A percentile compares a stretch with the other conserved stretches of the same genome.
These are phyloP conservation scores for Eimeria sp. DNA, from an alignment of 169 alveolate species.

Conservation along the genomic window DNA sequence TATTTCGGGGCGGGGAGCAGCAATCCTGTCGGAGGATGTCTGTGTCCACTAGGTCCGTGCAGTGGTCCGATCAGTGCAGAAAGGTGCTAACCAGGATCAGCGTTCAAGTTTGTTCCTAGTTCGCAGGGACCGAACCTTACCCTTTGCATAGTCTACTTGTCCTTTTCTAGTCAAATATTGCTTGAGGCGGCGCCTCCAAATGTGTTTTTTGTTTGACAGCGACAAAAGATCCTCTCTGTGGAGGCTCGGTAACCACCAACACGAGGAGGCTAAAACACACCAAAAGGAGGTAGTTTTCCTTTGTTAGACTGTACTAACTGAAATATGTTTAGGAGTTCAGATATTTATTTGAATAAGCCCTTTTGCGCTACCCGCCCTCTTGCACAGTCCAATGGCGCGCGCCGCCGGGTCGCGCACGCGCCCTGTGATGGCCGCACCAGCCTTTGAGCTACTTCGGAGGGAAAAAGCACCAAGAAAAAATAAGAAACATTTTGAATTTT, in stretches of 20 bases:
- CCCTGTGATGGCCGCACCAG: background rate
- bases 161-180: no score
- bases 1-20: no score
- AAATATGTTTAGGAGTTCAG: background rate
- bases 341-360: background rate
- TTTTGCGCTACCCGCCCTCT: background rate
- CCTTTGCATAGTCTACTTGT: no score
- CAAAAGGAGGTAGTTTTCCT: background rate
- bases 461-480: background rate
- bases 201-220: no score
- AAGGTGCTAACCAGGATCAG: background rate
- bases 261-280: background rate
- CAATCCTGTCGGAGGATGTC: no score
- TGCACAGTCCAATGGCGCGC: background rate
- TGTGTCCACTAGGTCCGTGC: background rate
- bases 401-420: background rate
- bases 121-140: no score
- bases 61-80: background rate
- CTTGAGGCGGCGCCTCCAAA: no score
- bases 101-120: background rate
- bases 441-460: background rate
- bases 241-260: background rate
- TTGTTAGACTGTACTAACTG: no score
- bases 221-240: background rate
- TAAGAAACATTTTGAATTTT: no score